These are phyloP conservation scores for Russula earlei DNA, from an alignment of 768 basidiomycete species.

Conservation along the genomic window DNA sequence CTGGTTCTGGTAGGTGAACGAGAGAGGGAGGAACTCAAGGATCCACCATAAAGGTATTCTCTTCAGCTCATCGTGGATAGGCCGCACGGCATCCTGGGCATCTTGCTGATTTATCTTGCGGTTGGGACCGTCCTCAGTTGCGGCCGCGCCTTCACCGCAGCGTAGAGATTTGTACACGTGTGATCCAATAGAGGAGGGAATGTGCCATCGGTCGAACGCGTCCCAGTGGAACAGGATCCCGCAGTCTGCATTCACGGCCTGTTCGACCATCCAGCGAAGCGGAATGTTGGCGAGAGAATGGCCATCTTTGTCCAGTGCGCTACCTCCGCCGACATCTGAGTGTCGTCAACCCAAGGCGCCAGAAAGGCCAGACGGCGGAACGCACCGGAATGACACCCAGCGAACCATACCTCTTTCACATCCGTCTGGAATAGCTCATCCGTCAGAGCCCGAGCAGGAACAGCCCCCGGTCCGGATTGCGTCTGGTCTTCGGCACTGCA, in stretches of 20 bases:
- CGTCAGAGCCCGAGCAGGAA: not conserved
- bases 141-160: not conserved
- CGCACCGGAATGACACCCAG: constrained; percentile 18
- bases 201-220: no score
- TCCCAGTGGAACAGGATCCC: constrained; percentile 6
- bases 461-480: no score
- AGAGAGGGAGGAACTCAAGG: constrained; percentile 55
- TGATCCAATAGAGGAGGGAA: no score
- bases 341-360: not conserved
- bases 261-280: constrained; percentile 19
- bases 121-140: not conserved
- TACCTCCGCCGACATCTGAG: constrained; percentile 18
- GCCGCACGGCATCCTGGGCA: constrained; percentile 34
- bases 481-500: not conserved
- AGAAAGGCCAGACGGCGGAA: not conserved
- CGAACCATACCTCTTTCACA: constrained; percentile 18
- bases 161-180: no score
- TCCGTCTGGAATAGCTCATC: constrained; percentile 6
- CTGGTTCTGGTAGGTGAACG: constrained; percentile 46
- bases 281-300: constrained; percentile 15
- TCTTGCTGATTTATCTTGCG: not conserved
- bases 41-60: constrained; percentile 50
- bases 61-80: constrained; percentile 44
- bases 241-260: constrained; percentile 3
- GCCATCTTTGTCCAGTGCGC: not conserved